phyloP scores from a whole-genome alignment of 257 asterid species.

The Penstemon barbatus region DNA sequence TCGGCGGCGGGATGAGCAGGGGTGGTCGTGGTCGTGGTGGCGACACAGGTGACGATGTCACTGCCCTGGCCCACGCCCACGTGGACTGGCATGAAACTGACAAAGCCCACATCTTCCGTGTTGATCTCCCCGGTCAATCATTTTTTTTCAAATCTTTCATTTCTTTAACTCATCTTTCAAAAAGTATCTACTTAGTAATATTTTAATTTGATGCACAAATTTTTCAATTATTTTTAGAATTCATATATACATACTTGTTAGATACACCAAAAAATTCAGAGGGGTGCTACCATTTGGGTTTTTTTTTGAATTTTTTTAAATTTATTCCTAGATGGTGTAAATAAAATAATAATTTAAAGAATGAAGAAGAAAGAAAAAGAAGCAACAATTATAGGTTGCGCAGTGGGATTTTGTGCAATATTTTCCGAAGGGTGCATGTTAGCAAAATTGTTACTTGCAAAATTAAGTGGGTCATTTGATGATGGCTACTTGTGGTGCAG shows the following conservation, averaged over 20 bases:
- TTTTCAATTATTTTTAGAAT: too few relatives aligned
- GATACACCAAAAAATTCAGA: background rate
- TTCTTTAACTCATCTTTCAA: background rate
- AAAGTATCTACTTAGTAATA: too few relatives aligned
- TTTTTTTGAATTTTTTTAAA: too few relatives aligned
- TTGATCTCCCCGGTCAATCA: conserved; percentile 43
- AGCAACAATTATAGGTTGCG: conserved; percentile 34
- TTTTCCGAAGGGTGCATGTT: conserved; percentile 36
- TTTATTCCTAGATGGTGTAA: background rate
- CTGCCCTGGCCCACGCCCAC: conserved; percentile 38
- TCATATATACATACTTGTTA: too few relatives aligned
- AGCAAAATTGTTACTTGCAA: conserved; percentile 25
- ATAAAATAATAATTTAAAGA: background rate
- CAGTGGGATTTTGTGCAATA: conserved; percentile 33
- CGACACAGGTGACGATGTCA: conserved; percentile 22
- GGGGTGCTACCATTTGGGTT: too few relatives aligned
- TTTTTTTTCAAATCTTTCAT: background rate
- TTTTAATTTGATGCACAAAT: too few relatives aligned
- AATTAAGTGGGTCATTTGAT: conserved; percentile 25
- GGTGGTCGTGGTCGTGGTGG: conserved; percentile 9
- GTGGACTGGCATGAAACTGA: conserved; percentile 48
- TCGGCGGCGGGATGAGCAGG: conserved; percentile 21
- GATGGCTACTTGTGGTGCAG: conserved; percentile 18
- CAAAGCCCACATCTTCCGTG: conserved; percentile 41
- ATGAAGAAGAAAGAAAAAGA: conserved; percentile 34